Conservation (phyloP, 2,329 filamentous ascomycete species). For the Plenodomus tracheiphilus region DNA sequence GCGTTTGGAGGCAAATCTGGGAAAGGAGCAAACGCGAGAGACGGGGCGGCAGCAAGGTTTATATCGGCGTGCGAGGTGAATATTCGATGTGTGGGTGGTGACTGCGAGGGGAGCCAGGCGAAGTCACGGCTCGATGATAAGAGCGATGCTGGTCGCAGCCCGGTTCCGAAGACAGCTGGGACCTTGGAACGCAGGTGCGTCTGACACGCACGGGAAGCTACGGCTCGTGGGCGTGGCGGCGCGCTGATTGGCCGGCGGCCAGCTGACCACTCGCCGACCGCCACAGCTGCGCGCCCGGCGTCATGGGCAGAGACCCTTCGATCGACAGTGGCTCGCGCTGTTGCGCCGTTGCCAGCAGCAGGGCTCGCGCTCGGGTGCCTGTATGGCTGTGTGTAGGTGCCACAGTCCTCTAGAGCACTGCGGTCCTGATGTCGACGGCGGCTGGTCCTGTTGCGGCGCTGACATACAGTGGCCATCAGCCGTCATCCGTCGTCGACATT, state of each 20-base stretch:
- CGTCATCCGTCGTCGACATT: background rate
- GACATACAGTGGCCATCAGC: too few species aligned
- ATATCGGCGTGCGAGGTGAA: background rate
- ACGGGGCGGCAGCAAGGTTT: background rate
- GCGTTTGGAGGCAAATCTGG: conserved; percentile 4
- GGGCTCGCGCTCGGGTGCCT: conserved; percentile 13
- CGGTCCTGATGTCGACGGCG: conserved; percentile 1
- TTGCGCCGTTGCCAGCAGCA: conserved; percentile 8
- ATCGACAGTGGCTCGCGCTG: conserved; percentile 10
- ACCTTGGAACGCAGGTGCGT: conserved; percentile 24
- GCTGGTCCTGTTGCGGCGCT: background rate
- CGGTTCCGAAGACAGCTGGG: conserved; percentile 16
- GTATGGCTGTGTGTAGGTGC: too few species aligned
- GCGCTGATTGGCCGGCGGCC: conserved; percentile 18
- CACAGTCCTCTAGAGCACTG: too few species aligned
- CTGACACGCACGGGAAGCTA: conserved; percentile 21
- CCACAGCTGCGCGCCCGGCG: conserved; percentile 10
- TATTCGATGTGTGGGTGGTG: conserved; percentile 9
- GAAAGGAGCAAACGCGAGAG: background rate
- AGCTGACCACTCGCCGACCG: conserved; percentile 13
- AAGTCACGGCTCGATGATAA: conserved; percentile 12
- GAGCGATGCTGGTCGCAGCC: conserved; percentile 9
- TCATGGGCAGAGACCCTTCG: conserved; percentile 12
- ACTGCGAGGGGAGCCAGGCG: background rate
- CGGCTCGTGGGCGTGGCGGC: conserved; percentile 15